Conservation (phyloP, 164 flowering plant species). For the Buxus sempervirens region DNA sequence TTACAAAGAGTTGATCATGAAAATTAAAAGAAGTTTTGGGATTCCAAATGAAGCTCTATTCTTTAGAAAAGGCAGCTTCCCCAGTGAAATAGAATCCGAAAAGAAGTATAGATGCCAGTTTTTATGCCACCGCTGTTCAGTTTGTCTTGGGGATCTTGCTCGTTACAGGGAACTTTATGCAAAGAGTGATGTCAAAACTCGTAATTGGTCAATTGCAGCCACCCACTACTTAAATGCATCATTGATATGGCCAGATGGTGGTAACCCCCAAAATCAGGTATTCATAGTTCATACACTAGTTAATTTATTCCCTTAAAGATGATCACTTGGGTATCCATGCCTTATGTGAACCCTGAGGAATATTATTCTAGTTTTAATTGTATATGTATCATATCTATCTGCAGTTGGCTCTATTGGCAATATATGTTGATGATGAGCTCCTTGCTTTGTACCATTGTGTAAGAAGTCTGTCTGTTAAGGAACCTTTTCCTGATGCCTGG, state of each 20-base stretch:
- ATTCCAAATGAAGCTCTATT: conserved; percentile 35
- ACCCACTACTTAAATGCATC: conserved; percentile 64
- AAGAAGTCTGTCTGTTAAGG: conserved; percentile 77
- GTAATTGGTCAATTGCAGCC: conserved; percentile 69
- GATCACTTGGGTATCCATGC: no score
- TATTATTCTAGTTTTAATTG: conserved; percentile 8
- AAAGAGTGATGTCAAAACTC: conserved; percentile 29
- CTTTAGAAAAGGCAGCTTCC: conserved; percentile 11
- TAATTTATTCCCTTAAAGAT: background rate
- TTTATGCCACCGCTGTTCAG: conserved; percentile 65
- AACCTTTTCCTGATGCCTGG: conserved; percentile 88
- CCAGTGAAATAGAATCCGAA: conserved; percentile 24
- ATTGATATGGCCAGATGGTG: conserved; percentile 70
- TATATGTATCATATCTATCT: conserved; percentile 14
- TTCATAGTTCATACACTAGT: background rate
- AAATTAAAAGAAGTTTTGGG: conserved; percentile 40
- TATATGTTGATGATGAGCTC: conserved; percentile 70
- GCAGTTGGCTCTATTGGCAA: conserved; percentile 85
- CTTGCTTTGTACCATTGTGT: conserved; percentile 77
- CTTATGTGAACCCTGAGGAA: background rate
- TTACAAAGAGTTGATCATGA: conserved; percentile 50
- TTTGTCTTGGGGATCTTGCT: conserved; percentile 87
- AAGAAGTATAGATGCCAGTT: conserved; percentile 39
- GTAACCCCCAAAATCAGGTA: conserved; percentile 95
- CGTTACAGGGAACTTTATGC: conserved; percentile 65